Conservation (phyloP, 2,329 filamentous ascomycete species). For the Cladosporium sp. region DNA sequence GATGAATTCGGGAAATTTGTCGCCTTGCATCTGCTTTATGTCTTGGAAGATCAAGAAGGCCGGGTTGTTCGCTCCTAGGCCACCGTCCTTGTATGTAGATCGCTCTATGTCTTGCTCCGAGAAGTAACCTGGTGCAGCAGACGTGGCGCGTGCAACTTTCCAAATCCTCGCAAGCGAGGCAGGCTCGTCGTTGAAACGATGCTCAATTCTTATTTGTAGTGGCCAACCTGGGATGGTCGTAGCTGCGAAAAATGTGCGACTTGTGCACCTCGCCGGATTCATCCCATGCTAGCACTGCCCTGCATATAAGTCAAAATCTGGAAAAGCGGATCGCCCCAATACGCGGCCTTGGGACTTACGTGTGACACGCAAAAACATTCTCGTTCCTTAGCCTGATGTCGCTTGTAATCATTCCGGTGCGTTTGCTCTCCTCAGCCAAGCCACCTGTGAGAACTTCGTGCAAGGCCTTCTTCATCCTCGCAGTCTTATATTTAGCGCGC, state of each 20-base stretch:
- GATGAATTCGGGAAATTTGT: not conserved
- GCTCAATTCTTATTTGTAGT: not conserved
- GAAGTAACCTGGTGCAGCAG: slow-evolving; percentile 21
- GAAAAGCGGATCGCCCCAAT: too few relatives aligned
- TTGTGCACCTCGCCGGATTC: too few relatives aligned
- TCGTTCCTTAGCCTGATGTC: too few relatives aligned
- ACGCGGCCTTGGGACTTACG: too few relatives aligned
- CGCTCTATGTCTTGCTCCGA: not conserved
- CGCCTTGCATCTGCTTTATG: too few relatives aligned
- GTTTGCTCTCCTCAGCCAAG: too few relatives aligned
- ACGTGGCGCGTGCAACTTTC: slow-evolving; percentile 22
- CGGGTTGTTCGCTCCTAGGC: not conserved
- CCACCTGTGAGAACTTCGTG: too few relatives aligned
- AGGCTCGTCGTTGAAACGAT: not conserved
- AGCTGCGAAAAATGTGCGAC: not conserved
- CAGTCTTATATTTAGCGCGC: not conserved
- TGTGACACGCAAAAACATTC: too few relatives aligned
- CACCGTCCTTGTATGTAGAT: slow-evolving; percentile 18
- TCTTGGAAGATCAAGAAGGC: too few relatives aligned
- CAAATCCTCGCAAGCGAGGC: slow-evolving; percentile 10
- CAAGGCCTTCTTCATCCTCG: not conserved
- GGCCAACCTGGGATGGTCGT: not conserved
- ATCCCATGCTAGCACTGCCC: too few relatives aligned
- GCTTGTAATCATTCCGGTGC: too few relatives aligned
- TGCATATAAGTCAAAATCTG: too few relatives aligned